A percentile compares a stretch with the other conserved stretches of the same genome.
phyloP scores from a whole-genome alignment of 139 green algal genomes.

The Dunaliella primolecta region DNA sequence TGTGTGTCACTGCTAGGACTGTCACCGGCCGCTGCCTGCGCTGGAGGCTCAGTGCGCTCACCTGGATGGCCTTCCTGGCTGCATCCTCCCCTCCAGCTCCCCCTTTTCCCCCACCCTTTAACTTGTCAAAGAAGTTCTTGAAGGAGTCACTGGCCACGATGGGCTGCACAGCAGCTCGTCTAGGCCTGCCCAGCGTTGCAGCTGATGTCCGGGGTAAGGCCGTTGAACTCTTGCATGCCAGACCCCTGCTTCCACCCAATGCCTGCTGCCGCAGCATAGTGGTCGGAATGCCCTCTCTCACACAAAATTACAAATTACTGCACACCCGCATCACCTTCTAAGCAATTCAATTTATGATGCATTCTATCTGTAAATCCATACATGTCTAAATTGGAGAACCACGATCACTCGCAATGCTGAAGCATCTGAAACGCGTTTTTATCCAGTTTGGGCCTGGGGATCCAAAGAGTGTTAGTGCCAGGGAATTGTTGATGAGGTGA shows the following conservation, averaged over 20 bases:
- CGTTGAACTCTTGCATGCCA: too few species aligned
- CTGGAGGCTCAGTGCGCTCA: too few species aligned
- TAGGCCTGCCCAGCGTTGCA: not conserved
- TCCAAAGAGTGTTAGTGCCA: too few species aligned
- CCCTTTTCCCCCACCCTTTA: not conserved
- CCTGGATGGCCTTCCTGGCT: constrained; percentile 13
- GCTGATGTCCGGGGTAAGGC: not conserved
- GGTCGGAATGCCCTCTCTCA: too few species aligned
- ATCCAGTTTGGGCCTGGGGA: too few species aligned
- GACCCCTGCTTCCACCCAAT: not conserved
- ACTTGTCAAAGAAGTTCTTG: constrained; percentile 13
- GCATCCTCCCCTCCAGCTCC: constrained; percentile 12
- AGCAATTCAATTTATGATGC: not conserved
- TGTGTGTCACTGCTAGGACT: too few species aligned
- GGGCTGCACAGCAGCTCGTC: not conserved
- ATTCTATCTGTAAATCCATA: too few species aligned
- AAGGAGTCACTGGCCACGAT: constrained; percentile 4
- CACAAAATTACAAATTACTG: not conserved
- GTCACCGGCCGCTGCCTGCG: too few species aligned
- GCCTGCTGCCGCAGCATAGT: not conserved
- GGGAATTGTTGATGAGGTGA: not conserved
- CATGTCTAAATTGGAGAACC: too few species aligned
- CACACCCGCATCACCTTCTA: not conserved
- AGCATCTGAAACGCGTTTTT: too few species aligned
- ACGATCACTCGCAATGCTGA: too few species aligned